phyloP scores from a whole-genome alignment of 208 protist species.

The Leishmania guyanensis region DNA sequence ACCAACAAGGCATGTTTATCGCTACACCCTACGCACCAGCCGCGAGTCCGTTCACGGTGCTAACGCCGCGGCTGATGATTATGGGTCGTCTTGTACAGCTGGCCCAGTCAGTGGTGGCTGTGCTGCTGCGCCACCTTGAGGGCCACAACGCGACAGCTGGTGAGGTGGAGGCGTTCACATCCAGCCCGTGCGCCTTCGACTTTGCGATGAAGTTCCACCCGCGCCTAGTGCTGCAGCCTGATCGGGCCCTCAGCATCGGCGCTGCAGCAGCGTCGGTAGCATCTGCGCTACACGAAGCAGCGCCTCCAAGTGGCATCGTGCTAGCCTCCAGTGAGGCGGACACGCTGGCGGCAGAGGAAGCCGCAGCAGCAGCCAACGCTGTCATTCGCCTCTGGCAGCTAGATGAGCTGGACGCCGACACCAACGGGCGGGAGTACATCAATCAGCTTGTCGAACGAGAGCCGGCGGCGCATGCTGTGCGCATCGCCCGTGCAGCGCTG shows the following conservation, averaged over 20 bases:
- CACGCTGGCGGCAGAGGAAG: conserved; percentile 1
- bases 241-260: conserved; percentile 42
- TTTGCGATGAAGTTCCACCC: conserved; percentile 75
- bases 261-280: neutral
- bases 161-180: conserved; percentile 60
- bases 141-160: conserved; percentile 24
- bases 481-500: conserved; percentile 59
- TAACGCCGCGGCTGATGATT: conserved; percentile 82
- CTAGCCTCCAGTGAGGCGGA: conserved; percentile 1
- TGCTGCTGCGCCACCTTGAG: conserved; percentile 52
- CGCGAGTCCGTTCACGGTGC: conserved; percentile 78
- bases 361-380: neutral
- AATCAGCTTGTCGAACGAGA: conserved; percentile 78
- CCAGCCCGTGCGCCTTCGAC: conserved; percentile 66
- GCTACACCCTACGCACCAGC: conserved; percentile 76
- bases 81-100: conserved; percentile 83
- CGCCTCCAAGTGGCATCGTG: neutral
- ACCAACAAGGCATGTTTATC: conserved; percentile 85
- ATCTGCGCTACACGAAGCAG: neutral
- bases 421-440: conserved; percentile 61
- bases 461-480: conserved; percentile 74
- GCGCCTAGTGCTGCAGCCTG: conserved; percentile 67
- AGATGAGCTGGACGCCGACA: conserved; percentile 68
- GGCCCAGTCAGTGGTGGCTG: conserved; percentile 50
- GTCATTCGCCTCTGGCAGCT: conserved; percentile 66